These are phyloP conservation scores for Pilatotrama ljubarskyi DNA, from an alignment of 768 basidiomycete genomes.

Conservation along the genomic window DNA sequence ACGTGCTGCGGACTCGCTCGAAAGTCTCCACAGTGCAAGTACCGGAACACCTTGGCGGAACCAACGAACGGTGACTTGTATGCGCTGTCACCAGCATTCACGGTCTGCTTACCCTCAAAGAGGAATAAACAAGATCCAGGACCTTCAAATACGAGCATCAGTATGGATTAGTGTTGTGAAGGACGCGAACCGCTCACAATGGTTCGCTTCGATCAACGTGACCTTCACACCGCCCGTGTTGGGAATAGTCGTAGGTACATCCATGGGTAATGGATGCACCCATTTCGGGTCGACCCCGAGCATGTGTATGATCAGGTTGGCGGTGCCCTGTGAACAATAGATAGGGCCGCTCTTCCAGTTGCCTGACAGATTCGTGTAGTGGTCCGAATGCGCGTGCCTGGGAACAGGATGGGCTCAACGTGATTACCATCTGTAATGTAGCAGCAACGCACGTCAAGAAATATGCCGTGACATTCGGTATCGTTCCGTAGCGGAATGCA, in stretches of 20 bases:
- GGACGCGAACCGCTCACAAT: slow-evolving; percentile 54
- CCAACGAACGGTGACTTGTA: slow-evolving; percentile 75
- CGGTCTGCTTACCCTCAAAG: slow-evolving; percentile 89
- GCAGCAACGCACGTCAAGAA: slow-evolving; percentile 71
- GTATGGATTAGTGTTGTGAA: background rate
- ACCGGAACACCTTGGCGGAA: slow-evolving; percentile 70
- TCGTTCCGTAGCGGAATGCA: slow-evolving; percentile 91
- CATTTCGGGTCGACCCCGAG: slow-evolving; percentile 86
- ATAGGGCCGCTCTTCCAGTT: slow-evolving; percentile 92
- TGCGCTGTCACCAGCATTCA: slow-evolving; percentile 81
- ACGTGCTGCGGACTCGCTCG: slow-evolving; percentile 88
- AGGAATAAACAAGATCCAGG: slow-evolving; percentile 94
- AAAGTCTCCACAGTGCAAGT: slow-evolving; percentile 95
- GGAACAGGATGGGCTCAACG: background rate
- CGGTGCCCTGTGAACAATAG: slow-evolving; percentile 94
- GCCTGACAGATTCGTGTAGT: slow-evolving; percentile 89
- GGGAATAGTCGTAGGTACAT: slow-evolving; percentile 72
- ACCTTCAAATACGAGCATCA: slow-evolving; percentile 30
- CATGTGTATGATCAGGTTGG: slow-evolving; percentile 90
- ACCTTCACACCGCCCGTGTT: slow-evolving; percentile 84
- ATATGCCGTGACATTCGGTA: slow-evolving; percentile 88
- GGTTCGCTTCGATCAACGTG: slow-evolving; percentile 97
- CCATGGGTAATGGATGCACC: slow-evolving; percentile 85
- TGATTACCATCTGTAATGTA: background rate
- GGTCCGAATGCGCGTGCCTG: slow-evolving; percentile 96